A percentile compares a stretch with the other conserved stretches of the same genome.
These are phyloP conservation scores for Metschnikowia cerradonensis DNA, from an alignment of 805 yeast species.

Conservation along the genomic window DNA sequence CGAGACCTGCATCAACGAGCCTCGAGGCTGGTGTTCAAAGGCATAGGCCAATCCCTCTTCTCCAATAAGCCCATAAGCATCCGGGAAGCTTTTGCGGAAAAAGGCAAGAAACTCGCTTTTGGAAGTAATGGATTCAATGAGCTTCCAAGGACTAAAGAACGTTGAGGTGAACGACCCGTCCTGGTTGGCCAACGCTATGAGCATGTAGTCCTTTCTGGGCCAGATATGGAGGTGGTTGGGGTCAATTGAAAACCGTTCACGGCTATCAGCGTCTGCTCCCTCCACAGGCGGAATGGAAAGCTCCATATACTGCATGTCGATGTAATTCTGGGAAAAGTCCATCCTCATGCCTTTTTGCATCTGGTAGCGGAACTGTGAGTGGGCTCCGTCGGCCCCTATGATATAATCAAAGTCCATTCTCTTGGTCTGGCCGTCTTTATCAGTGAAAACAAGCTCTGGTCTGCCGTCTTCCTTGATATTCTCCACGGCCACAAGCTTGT, in stretches of 20 bases:
- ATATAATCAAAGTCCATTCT: conserved; percentile 49
- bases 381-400: conserved; percentile 85
- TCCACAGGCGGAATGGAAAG: conserved; percentile 59
- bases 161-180: conserved; percentile 90
- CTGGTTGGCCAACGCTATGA: conserved; percentile 80
- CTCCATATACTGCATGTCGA: conserved; percentile 82
- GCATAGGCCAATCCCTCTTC: conserved; percentile 46
- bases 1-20: conserved; percentile 69
- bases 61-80: conserved; percentile 70
- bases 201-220: conserved; percentile 86
- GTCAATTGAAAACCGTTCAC: conserved; percentile 46
- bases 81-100: conserved; percentile 62
- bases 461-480: conserved; percentile 12
- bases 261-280: conserved; percentile 24
- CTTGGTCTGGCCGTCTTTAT: conserved; percentile 17
- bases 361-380: conserved; percentile 66
- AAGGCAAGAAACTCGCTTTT: conserved; percentile 48
- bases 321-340: conserved; percentile 71
- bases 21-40: conserved; percentile 61
- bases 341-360: conserved; percentile 63
- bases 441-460: conserved; percentile 24
- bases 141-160: conserved; percentile 74
- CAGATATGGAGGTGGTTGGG: conserved; percentile 86
- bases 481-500: conserved; percentile 49
- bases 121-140: conserved; percentile 51